Percentiles rank a stretch among this genome's conserved stretches.
These are phyloP conservation scores for Hortiboletus campestris DNA, from an alignment of 768 basidiomycete species.

Conservation along the genomic window DNA sequence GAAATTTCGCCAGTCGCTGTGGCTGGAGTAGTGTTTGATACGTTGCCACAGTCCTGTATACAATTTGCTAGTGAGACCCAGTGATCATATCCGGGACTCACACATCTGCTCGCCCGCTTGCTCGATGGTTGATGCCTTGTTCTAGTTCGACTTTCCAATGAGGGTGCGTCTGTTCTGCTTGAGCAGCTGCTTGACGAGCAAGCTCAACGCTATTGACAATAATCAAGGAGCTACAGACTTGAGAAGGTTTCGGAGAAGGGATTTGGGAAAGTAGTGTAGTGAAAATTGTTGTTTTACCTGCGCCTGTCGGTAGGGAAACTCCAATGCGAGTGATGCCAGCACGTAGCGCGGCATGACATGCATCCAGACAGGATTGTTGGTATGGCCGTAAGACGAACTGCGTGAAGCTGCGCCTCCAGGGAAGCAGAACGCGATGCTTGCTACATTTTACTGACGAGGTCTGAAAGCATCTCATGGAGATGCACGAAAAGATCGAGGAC, in stretches of 20 bases:
- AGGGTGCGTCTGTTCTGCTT: conserved; percentile 65
- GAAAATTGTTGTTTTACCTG: conserved; percentile 91
- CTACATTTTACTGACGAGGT: background rate
- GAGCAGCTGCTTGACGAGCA: conserved; percentile 79
- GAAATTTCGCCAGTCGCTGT: conserved; percentile 71
- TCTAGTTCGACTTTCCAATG: conserved; percentile 87
- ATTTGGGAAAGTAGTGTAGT: conserved; percentile 75
- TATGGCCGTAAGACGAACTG: conserved; percentile 69
- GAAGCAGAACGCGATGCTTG: background rate
- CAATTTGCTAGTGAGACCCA: background rate
- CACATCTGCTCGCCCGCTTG: conserved; percentile 84
- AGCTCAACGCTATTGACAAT: conserved; percentile 90
- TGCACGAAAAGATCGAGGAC: background rate
- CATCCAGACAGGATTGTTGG: conserved; percentile 75
- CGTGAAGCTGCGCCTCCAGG: conserved; percentile 7
- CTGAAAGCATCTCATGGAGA: conserved; percentile 15
- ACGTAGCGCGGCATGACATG: conserved; percentile 69
- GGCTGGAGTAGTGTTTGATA: conserved; percentile 78
- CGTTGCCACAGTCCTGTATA: conserved; percentile 75
- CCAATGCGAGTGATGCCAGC: conserved; percentile 74
- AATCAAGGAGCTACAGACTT: conserved; percentile 64
- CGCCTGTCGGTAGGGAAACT: conserved; percentile 81
- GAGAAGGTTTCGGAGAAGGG: conserved; percentile 39
- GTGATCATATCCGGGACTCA: conserved; percentile 31
- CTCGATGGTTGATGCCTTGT: conserved; percentile 73